phyloP scores from a whole-genome alignment of 208 protist species.

The Trichomonas gallinae region DNA sequence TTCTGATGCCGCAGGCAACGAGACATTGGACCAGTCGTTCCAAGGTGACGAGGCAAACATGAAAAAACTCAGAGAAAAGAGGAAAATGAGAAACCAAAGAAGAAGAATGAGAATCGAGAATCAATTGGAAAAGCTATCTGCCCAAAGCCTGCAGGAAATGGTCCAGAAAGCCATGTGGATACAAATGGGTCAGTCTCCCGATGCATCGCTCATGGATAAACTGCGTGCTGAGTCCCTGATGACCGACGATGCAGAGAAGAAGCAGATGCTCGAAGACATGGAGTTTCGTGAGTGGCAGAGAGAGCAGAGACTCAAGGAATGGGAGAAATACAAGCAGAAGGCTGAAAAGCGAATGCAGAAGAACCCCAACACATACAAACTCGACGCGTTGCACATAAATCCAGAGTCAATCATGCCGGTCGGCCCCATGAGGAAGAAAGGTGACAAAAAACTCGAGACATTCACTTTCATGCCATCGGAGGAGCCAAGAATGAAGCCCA shows the following conservation, averaged over 20 bases:
- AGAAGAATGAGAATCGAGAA: neutral
- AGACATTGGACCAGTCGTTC: neutral
- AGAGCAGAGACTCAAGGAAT: neutral
- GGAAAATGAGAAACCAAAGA: neutral
- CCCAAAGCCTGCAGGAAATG: neutral
- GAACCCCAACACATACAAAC: neutral
- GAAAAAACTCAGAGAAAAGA: neutral
- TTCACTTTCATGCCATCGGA: neutral
- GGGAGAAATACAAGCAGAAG: neutral
- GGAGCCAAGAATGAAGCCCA: neutral
- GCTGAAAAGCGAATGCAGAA: neutral
- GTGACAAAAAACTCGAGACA: neutral
- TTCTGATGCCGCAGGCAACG: neutral
- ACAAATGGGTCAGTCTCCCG: neutral
- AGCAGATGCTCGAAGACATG: neutral
- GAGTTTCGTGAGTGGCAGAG: neutral
- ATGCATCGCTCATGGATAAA: neutral
- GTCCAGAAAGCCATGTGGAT: constrained; percentile 14
- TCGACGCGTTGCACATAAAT: neutral
- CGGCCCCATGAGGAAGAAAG: neutral
- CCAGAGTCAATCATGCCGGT: neutral
- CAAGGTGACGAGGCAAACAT: neutral
- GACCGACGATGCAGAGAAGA: neutral
- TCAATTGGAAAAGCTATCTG: neutral
- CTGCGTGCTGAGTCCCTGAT: neutral